phyloP scores from a whole-genome alignment of 225 moss, liverwort and hornwort genomes.

The Straminergon stramineum region DNA sequence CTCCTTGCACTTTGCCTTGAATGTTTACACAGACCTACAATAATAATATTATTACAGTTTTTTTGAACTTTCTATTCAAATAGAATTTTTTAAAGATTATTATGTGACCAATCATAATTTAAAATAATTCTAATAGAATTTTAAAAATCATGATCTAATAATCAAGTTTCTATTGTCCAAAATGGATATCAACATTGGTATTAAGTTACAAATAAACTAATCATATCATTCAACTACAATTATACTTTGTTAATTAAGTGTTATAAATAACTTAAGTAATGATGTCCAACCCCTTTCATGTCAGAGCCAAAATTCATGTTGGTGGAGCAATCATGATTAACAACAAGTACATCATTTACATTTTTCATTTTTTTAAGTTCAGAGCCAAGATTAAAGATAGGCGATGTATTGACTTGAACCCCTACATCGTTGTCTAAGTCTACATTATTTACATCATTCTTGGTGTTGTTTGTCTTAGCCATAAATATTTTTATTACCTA shows the following conservation, averaged over 20 bases:
- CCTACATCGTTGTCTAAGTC: neutral
- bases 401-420: neutral
- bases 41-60: too few relatives aligned
- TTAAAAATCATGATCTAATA: neutral
- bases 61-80: neutral
- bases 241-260: neutral
- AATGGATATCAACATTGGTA: neutral
- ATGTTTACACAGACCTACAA: constrained; percentile 17
- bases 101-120: too few relatives aligned
- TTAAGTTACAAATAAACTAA: neutral
- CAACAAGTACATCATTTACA: neutral
- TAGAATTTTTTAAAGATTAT: too few relatives aligned
- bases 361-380: neutral
- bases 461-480: neutral
- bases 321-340: constrained; percentile 14
- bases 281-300: neutral
- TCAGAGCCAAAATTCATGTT: constrained; percentile 17
- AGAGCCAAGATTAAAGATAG: neutral
- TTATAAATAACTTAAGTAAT: too few relatives aligned
- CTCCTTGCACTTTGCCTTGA: constrained; percentile 49
- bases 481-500: neutral
- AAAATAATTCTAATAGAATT: neutral
- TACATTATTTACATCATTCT: neutral
- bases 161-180: too few relatives aligned
- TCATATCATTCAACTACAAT: neutral